Evolutionary conservation across 73 alveolate species (phyloP).

Genomic region (Paramecium caudatum): DNA sequence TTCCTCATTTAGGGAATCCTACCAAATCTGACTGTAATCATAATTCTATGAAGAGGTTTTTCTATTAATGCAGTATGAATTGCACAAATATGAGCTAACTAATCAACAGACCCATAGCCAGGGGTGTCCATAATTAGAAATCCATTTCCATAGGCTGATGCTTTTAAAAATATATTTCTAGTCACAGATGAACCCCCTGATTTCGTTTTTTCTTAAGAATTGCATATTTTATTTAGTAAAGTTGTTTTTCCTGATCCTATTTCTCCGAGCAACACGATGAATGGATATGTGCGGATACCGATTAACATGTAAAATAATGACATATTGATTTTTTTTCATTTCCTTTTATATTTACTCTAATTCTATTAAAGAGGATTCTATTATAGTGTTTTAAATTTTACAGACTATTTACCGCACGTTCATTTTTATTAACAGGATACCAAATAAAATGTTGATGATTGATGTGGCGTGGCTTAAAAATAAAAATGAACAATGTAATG

Average conservation of each 20-base stretch:
- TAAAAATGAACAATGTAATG: no score
- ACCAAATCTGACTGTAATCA: not conserved
- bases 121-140: conserved; percentile 54
- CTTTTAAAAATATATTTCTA: not conserved
- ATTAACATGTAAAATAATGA: no score
- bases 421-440: no score
- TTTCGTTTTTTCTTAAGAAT: not conserved
- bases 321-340: no score
- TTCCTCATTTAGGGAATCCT: not conserved
- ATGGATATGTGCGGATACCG: no score
- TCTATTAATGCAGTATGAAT: conserved; percentile 48
- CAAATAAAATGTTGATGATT: no score
- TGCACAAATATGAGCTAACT: conserved; percentile 56
- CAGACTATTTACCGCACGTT: no score
- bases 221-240: conserved; percentile 32
- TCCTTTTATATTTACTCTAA: no score
- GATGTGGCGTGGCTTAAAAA: no score
- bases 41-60: conserved; percentile 52
- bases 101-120: no score
- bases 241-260: conserved; percentile 65
- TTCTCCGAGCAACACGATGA: conserved; percentile 4
- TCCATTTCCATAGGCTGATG: conserved; percentile 17
- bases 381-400: no score
- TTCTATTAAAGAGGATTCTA: no score
- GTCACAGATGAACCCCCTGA: conserved; percentile 59